Percentiles rank a stretch among this genome's conserved stretches.
phyloP scores from a whole-genome alignment of 2,329 filamentous ascomycete species.

The Fusarium setosum region DNA sequence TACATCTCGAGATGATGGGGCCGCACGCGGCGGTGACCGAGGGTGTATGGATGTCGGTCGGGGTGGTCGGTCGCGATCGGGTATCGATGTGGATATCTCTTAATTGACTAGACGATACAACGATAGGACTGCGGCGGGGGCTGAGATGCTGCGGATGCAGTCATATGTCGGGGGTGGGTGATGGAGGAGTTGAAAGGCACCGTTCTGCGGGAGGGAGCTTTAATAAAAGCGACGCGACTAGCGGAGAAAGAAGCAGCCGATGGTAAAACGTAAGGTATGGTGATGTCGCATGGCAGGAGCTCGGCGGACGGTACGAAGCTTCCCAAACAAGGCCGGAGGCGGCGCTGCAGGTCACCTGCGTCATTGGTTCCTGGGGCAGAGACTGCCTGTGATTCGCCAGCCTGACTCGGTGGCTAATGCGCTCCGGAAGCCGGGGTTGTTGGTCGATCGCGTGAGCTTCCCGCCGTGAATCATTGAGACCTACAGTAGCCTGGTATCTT shows the following conservation, averaged over 20 bases:
- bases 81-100: constrained; percentile 19
- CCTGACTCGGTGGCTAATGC: constrained; percentile 20
- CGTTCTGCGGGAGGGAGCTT: constrained; percentile 13
- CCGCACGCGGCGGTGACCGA: constrained; percentile 31
- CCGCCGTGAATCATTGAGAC: constrained; percentile 32
- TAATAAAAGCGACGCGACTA: constrained; percentile 17
- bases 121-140: constrained; percentile 20
- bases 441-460: constrained; percentile 18
- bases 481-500: background rate
- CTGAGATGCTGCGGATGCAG: constrained; percentile 19
- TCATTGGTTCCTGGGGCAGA: constrained; percentile 29
- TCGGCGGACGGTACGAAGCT: constrained; percentile 19
- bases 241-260: constrained; percentile 14
- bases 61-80: constrained; percentile 17
- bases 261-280: constrained; percentile 20
- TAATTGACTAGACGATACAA: constrained; percentile 20
- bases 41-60: constrained; percentile 28
- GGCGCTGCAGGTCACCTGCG: constrained; percentile 38
- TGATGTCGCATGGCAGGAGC: constrained; percentile 35
- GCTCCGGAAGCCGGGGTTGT: constrained; percentile 16
- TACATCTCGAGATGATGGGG: constrained; percentile 45
- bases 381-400: constrained; percentile 25
- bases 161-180: constrained; percentile 27
- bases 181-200: constrained; percentile 1
- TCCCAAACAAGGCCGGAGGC: constrained; percentile 7